Conservation (phyloP, 1,139 yeast species). For the Sugiyamaella novakii region DNA sequence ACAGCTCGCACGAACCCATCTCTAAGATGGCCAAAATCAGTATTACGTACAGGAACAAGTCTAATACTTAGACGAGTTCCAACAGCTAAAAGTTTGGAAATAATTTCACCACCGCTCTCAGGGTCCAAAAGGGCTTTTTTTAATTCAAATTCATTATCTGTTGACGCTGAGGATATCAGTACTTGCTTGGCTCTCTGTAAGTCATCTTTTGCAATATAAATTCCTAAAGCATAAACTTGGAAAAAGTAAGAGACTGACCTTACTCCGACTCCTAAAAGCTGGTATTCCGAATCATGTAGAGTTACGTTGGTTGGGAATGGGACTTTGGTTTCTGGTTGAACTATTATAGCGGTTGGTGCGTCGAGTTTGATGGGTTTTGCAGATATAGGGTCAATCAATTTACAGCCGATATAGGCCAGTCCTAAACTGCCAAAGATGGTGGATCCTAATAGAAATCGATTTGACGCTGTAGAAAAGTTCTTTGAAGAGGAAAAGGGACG, state of each 20-base stretch:
- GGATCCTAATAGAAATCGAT: not conserved
- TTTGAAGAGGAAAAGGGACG: not conserved
- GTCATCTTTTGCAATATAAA: constrained; percentile 70
- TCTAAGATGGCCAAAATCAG: constrained; percentile 83
- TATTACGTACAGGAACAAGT: constrained; percentile 82
- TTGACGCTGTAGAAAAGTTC: not conserved
- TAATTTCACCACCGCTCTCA: constrained; percentile 54
- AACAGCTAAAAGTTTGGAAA: constrained; percentile 59
- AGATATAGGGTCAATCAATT: constrained; percentile 4
- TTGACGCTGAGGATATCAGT: constrained; percentile 40
- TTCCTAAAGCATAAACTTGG: constrained; percentile 84
- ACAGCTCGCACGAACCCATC: constrained; percentile 87
- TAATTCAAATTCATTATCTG: constrained; percentile 31
- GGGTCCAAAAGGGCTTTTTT: constrained; percentile 58
- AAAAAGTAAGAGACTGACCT: constrained; percentile 81
- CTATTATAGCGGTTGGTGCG: constrained; percentile 1
- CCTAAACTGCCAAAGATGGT: not conserved
- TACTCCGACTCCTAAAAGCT: constrained; percentile 75
- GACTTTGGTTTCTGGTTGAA: constrained; percentile 42
- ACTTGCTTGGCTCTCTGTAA: constrained; percentile 50
- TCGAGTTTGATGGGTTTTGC: constrained; percentile 12
- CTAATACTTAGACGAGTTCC: constrained; percentile 68
- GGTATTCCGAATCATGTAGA: constrained; percentile 42
- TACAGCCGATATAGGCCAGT: constrained; percentile 3
- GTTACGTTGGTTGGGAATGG: constrained; percentile 39